Conservation (phyloP, 495 filamentous ascomycete genomes). For the Amniculicola lignicola region DNA sequence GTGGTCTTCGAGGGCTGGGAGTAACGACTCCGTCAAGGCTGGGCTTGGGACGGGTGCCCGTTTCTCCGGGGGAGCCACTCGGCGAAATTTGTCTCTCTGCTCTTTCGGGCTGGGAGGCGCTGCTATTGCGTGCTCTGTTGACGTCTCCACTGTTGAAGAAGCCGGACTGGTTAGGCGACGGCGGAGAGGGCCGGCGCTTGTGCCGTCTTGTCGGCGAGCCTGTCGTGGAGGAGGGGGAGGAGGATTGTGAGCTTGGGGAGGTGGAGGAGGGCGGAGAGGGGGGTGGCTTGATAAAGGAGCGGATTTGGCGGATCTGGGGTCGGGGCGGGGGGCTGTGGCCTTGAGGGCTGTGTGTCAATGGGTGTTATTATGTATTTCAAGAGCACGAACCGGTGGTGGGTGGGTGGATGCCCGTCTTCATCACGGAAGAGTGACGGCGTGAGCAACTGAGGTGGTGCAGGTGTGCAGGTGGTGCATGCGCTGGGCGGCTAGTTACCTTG, state of each 20-base stretch:
- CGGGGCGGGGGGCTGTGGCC: constrained; percentile 16
- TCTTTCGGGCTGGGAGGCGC: constrained; percentile 20
- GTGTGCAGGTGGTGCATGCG: constrained; percentile 12
- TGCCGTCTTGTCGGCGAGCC: constrained; percentile 26
- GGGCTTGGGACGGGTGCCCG: constrained; percentile 2
- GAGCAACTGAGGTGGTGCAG: constrained; percentile 1
- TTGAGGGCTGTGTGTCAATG: constrained; percentile 30
- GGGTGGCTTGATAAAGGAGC: constrained; percentile 16
- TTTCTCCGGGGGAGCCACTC: constrained; percentile 10
- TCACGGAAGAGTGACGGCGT: constrained; percentile 21
- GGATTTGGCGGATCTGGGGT: constrained; percentile 28
- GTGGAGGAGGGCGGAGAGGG: constrained; percentile 25
- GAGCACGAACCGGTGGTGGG: constrained; percentile 22
- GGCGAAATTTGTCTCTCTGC: constrained; percentile 27
- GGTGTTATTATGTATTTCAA: constrained; percentile 26
- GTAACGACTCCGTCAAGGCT: constrained; percentile 17
- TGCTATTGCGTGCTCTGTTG: constrained; percentile 24
- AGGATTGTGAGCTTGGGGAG: neutral
- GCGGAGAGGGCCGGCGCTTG: constrained; percentile 32
- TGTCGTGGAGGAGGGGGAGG: constrained; percentile 22
- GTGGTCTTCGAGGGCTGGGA: constrained; percentile 26
- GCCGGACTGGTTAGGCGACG: constrained; percentile 29
- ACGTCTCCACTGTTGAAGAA: constrained; percentile 27
- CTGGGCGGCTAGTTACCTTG: constrained; percentile 35
- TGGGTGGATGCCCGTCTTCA: constrained; percentile 20